Conservation (phyloP, 2,329 filamentous ascomycete genomes). For the Tolypocladium guangdongense region DNA sequence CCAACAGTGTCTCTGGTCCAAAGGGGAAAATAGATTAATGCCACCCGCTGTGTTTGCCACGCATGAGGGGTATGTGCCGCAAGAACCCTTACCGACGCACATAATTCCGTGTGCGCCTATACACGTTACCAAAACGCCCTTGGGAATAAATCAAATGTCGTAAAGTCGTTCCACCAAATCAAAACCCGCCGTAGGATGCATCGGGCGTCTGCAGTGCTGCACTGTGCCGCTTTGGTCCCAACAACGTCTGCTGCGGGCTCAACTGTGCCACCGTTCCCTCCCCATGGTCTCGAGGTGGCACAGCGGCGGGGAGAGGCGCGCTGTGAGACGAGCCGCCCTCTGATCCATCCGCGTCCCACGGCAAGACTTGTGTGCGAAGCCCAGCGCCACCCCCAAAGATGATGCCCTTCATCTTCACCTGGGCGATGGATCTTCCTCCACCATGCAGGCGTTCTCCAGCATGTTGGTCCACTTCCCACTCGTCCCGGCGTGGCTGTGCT, state of each 20-base stretch:
- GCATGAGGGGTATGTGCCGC: not conserved
- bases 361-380: not conserved
- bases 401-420: slow-evolving; percentile 11
- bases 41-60: not conserved
- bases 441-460: slow-evolving; percentile 93
- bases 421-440: slow-evolving; percentile 55
- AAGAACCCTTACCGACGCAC: not conserved
- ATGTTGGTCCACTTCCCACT: slow-evolving; percentile 99
- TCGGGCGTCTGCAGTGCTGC: not conserved
- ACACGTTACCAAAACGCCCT: not conserved
- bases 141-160: slow-evolving; percentile 1
- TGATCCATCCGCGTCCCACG: not conserved
- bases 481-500: slow-evolving; percentile 91
- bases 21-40: not conserved
- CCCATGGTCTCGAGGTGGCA: not conserved
- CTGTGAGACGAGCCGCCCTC: not conserved
- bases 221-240: not conserved
- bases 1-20: not conserved
- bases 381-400: not conserved
- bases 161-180: not conserved
- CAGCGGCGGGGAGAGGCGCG: not conserved
- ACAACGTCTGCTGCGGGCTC: not conserved
- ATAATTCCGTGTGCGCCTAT: not conserved
- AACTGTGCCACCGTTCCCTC: not conserved
- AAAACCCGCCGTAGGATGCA: not conserved